These are phyloP conservation scores for Aspergillus indologenus DNA, from an alignment of 495 filamentous ascomycete genomes.

Conservation along the genomic window DNA sequence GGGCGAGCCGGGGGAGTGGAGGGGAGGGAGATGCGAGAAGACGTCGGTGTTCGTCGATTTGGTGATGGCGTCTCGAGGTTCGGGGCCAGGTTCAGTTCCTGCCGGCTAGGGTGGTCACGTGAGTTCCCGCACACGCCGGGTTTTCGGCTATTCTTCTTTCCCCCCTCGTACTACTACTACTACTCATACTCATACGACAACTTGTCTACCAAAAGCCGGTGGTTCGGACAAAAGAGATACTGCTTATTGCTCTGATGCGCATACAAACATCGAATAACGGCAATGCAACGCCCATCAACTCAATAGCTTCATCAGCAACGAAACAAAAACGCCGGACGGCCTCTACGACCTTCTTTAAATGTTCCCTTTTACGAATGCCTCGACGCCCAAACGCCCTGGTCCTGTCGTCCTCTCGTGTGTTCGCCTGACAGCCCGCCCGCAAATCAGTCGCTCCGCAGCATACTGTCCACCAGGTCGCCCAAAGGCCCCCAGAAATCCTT, in stretches of 20 bases:
- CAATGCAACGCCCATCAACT: background rate
- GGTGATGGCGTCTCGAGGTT: conserved; percentile 23
- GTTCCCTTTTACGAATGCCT: conserved; percentile 14
- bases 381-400: conserved; percentile 29
- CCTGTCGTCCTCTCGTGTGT: conserved; percentile 8
- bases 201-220: too few species aligned
- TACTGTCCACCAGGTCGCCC: conserved; percentile 93
- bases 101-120: conserved; percentile 38
- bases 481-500: conserved; percentile 99
- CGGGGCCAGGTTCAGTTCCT: conserved; percentile 41
- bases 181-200: too few species aligned
- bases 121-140: conserved; percentile 28
- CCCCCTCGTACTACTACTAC: too few species aligned
- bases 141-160: conserved; percentile 20
- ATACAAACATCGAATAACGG: background rate
- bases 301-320: background rate
- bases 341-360: conserved; percentile 1
- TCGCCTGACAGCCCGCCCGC: background rate
- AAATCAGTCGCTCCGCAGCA: conserved; percentile 85
- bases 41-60: conserved; percentile 5
- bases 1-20: conserved; percentile 13
- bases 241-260: too few species aligned
- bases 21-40: conserved; percentile 22
- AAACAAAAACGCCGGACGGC: conserved; percentile 14
- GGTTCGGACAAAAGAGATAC: too few species aligned